These are phyloP conservation scores for Cronartium quercuum DNA, from an alignment of 1,284 basidiomycete genomes.

Conservation along the genomic window DNA sequence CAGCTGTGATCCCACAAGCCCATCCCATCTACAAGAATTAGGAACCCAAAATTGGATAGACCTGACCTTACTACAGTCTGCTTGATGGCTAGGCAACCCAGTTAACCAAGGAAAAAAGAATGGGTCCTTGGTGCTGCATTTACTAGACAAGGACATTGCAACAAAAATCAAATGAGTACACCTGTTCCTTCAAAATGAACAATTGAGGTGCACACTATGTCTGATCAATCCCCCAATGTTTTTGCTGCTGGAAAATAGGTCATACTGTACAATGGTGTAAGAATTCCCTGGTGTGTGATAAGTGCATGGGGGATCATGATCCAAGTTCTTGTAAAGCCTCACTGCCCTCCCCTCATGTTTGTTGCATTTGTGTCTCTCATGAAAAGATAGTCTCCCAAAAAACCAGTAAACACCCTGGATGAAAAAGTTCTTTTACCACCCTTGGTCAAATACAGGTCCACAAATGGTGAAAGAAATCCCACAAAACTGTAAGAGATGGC, in stretches of 20 bases:
- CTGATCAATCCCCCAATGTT: constrained; percentile 6
- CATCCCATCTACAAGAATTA: background rate
- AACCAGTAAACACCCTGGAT: background rate
- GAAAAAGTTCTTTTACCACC: constrained; percentile 7
- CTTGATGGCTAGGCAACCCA: constrained; percentile 7
- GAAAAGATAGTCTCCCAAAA: background rate
- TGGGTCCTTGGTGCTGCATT: background rate
- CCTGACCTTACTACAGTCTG: background rate
- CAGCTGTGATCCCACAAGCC: background rate
- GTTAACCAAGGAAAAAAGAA: background rate
- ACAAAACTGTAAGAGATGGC: no score
- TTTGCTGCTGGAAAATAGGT: background rate
- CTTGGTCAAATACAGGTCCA: constrained; percentile 2
- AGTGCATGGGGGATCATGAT: background rate
- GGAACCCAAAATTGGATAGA: constrained; percentile 2
- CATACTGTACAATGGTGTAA: background rate
- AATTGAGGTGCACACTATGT: background rate
- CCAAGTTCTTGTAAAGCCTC: background rate
- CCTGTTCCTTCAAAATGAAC: background rate
- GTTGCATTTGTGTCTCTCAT: background rate
- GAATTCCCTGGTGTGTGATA: background rate
- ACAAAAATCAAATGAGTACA: background rate
- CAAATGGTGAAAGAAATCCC: background rate
- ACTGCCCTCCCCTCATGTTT: background rate
- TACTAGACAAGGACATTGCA: constrained; percentile 7